These are phyloP conservation scores for Boletus sp. DNA, from an alignment of 768 basidiomycete species.

Conservation along the genomic window DNA sequence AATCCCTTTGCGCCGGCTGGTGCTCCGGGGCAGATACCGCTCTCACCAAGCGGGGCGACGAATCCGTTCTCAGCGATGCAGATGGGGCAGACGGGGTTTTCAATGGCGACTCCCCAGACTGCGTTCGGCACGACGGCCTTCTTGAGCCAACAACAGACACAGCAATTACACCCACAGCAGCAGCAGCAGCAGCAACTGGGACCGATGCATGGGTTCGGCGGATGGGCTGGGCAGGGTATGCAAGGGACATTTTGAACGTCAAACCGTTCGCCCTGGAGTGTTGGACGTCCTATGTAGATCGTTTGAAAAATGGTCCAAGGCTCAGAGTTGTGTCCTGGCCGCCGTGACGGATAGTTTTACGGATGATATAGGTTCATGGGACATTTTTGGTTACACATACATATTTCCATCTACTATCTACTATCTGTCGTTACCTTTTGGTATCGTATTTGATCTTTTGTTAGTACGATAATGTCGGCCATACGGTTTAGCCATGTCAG, in stretches of 20 bases:
- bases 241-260: conserved; percentile 17
- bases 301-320: not conserved
- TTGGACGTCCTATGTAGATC: not conserved
- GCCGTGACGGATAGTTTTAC: not conserved
- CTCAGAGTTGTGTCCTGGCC: not conserved
- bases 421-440: not conserved
- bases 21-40: conserved; percentile 26
- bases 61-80: conserved; percentile 22
- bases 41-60: not conserved
- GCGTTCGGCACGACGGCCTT: conserved; percentile 16
- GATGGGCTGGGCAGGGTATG: conserved; percentile 18
- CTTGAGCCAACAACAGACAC: conserved; percentile 18
- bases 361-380: not conserved
- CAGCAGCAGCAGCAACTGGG: conserved; percentile 25
- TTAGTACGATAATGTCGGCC: not conserved
- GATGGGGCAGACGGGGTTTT: conserved; percentile 13
- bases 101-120: conserved; percentile 30
- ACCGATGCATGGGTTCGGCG: conserved; percentile 9
- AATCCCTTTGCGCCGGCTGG: conserved; percentile 18
- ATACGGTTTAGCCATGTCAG: not conserved
- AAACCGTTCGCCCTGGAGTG: not conserved
- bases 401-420: not conserved
- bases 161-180: not conserved
- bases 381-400: conserved; percentile 3
- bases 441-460: not conserved